phyloP scores from a whole-genome alignment of 169 alveolate species.

The Theileria equi region DNA sequence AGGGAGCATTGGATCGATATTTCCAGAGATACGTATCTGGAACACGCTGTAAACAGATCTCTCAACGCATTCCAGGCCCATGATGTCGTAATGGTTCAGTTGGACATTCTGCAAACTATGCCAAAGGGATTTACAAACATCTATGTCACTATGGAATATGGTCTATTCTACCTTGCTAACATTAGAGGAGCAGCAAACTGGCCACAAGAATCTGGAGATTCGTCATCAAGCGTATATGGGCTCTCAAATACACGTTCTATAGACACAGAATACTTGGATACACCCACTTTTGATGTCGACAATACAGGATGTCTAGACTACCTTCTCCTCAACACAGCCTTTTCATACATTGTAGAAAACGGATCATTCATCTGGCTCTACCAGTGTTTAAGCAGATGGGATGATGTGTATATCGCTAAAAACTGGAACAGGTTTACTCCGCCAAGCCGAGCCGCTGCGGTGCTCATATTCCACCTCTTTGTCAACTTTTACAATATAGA shows the following conservation, averaged over 20 bases:
- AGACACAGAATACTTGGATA: too few relatives aligned
- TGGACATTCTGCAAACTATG: conserved; percentile 59
- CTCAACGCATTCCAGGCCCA: conserved; percentile 37
- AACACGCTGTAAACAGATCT: conserved; percentile 29
- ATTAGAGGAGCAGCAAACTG: conserved; percentile 5
- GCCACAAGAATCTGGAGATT: background rate
- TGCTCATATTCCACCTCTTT: conserved; percentile 51
- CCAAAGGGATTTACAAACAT: conserved; percentile 61
- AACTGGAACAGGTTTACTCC: conserved; percentile 63
- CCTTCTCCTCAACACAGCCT: conserved; percentile 27
- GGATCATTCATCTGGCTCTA: conserved; percentile 53
- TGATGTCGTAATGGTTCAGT: conserved; percentile 45
- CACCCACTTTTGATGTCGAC: too few relatives aligned
- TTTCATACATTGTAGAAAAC: conserved; percentile 39
- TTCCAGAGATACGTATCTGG: conserved; percentile 49
- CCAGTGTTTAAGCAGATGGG: conserved; percentile 55
- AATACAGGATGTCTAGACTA: conserved; percentile 25
- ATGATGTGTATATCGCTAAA: conserved; percentile 39
- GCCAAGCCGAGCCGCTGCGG: conserved; percentile 64
- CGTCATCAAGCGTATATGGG: too few relatives aligned
- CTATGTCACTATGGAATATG: conserved; percentile 53
- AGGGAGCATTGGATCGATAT: conserved; percentile 66
- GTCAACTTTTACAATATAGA: conserved; percentile 42
- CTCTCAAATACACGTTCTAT: too few relatives aligned
- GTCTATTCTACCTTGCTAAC: conserved; percentile 47